These are phyloP conservation scores for Candida ficus DNA, from an alignment of 805 yeast species.

Conservation along the genomic window DNA sequence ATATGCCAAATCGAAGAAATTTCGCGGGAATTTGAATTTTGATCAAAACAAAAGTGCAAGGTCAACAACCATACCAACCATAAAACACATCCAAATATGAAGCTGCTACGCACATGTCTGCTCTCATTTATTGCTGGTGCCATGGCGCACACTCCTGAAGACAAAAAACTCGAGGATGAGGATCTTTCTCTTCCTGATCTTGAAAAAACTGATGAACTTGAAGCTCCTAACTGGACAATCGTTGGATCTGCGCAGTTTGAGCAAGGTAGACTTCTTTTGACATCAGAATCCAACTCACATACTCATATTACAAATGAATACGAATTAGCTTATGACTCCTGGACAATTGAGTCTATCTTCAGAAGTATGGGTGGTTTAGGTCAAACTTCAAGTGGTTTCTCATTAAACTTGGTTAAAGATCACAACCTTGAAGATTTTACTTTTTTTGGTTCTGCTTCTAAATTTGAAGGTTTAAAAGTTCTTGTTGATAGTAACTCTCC, in stretches of 20 bases:
- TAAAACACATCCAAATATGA: neutral
- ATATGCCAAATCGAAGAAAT: too few species aligned
- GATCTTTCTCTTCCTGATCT: slow-evolving; percentile 36
- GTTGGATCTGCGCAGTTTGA: slow-evolving; percentile 35
- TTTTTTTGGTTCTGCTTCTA: slow-evolving; percentile 50
- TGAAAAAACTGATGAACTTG: slow-evolving; percentile 24
- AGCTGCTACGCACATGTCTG: neutral
- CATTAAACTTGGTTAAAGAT: slow-evolving; percentile 49
- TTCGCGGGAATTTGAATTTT: too few species aligned
- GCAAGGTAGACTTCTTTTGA: slow-evolving; percentile 50
- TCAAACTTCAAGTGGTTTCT: slow-evolving; percentile 48
- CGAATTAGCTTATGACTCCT: slow-evolving; percentile 30
- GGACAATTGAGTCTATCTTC: slow-evolving; percentile 58
- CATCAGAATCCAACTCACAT: slow-evolving; percentile 34
- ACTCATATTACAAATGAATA: slow-evolving; percentile 45
- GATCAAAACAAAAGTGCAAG: too few species aligned
- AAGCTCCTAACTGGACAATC: slow-evolving; percentile 33
- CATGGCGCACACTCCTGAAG: slow-evolving; percentile 20
- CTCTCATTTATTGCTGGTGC: neutral
- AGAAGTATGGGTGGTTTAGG: slow-evolving; percentile 55
- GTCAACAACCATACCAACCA: too few species aligned
- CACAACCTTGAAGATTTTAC: slow-evolving; percentile 24
- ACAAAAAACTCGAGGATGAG: slow-evolving; percentile 21
- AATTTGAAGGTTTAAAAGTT: slow-evolving; percentile 61
- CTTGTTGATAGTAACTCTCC: slow-evolving; percentile 47